Conservation (phyloP, 352 stramenopile species). For the Pythium dissimile region DNA sequence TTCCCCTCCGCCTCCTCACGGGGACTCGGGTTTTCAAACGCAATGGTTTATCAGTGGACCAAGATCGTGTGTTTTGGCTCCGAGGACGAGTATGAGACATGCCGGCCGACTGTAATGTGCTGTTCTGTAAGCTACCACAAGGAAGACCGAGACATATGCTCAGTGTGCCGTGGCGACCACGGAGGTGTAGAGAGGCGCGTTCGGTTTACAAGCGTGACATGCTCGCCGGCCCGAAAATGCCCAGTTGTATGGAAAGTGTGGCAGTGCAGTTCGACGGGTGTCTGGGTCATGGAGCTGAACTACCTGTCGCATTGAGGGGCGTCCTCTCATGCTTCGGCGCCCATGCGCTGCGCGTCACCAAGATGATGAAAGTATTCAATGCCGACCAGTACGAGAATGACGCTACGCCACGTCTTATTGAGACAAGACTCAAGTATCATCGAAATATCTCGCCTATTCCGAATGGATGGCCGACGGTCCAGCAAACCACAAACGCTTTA, state of each 20-base stretch:
- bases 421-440: not conserved
- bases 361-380: not conserved
- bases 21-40: too few relatives aligned
- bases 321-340: not conserved
- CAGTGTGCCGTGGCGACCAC: conserved; percentile 2
- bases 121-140: conserved; percentile 2
- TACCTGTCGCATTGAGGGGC: not conserved
- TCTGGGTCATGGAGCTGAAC: not conserved
- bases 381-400: not conserved
- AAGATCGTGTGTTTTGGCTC: not conserved
- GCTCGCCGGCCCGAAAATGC: not conserved
- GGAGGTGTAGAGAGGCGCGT: not conserved
- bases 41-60: too few relatives aligned
- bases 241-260: conserved; percentile 5
- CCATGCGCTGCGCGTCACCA: not conserved
- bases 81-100: not conserved
- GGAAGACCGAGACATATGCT: not conserved
- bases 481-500: not conserved
- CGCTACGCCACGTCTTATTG: not conserved
- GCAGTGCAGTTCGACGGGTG: not conserved
- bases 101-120: not conserved
- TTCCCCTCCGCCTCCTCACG: too few relatives aligned
- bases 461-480: not conserved
- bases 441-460: not conserved
- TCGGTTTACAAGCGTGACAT: not conserved